Percentiles rank a stretch among this genome's conserved stretches.
Conservation (phyloP, 495 filamentous ascomycete genomes). For the Neurospora sp. region DNA sequence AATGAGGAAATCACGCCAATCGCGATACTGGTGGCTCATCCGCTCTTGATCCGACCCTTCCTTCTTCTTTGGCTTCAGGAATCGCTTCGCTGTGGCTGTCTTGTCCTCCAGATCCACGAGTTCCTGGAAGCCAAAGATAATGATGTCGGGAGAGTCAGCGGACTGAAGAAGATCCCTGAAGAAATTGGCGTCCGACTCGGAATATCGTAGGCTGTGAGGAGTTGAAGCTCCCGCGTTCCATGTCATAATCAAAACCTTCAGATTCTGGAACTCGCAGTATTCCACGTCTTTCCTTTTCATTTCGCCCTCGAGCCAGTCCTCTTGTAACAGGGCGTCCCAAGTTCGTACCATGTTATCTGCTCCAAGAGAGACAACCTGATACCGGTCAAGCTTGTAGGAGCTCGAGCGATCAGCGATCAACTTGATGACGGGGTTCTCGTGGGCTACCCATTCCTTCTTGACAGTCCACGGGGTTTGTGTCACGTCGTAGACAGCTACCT, state of each 20-base stretch:
- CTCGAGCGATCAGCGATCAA: constrained; percentile 72
- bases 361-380: constrained; percentile 82
- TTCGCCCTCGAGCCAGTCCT: constrained; percentile 83
- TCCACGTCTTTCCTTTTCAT: constrained; percentile 76
- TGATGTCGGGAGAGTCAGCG: constrained; percentile 71
- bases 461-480: constrained; percentile 72
- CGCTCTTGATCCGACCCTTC: constrained; percentile 82
- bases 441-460: constrained; percentile 90
- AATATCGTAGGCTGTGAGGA: constrained; percentile 64
- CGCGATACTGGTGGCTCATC: constrained; percentile 95
- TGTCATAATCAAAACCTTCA: constrained; percentile 70
- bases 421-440: constrained; percentile 67
- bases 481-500: constrained; percentile 87
- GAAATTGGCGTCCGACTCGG: constrained; percentile 58
- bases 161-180: constrained; percentile 62
- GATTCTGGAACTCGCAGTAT: constrained; percentile 75
- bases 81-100: constrained; percentile 84
- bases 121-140: constrained; percentile 97
- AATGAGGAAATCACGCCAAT: constrained; percentile 84
- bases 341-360: constrained; percentile 74
- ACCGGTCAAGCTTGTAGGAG: constrained; percentile 74
- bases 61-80: constrained; percentile 78
- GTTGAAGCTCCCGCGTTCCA: constrained; percentile 96
- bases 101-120: constrained; percentile 95
- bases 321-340: constrained; percentile 90